phyloP scores from a whole-genome alignment of 345 rosid species.

The Sisymbrium altissimum region DNA sequence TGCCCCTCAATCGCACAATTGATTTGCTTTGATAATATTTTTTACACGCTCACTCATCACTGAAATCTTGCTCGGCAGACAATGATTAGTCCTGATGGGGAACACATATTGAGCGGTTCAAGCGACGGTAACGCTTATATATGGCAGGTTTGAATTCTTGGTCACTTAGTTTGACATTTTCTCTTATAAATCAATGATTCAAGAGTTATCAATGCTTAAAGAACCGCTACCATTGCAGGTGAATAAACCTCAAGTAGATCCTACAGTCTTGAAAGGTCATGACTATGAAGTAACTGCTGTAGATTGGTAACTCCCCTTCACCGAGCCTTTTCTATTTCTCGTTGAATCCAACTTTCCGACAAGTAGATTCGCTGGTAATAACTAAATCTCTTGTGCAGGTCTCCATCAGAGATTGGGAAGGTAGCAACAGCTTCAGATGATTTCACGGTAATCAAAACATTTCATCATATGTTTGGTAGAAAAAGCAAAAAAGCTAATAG shows the following conservation, averaged over 20 bases:
- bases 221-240: conserved; percentile 44
- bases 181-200: conserved; percentile 4
- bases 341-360: not conserved
- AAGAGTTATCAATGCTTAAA: not conserved
- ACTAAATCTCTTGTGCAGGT: conserved; percentile 47
- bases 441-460: conserved; percentile 51
- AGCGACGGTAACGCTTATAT: conserved; percentile 80
- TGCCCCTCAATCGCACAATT: not conserved
- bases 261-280: conserved; percentile 58
- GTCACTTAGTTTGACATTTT: not conserved
- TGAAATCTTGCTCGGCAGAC: conserved; percentile 46
- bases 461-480: not conserved
- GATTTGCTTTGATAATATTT: not conserved
- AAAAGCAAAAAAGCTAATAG: not conserved
- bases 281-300: conserved; percentile 88
- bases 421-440: conserved; percentile 86
- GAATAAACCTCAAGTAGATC: conserved; percentile 59
- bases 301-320: conserved; percentile 58
- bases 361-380: not conserved
- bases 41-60: not conserved
- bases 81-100: conserved; percentile 87
- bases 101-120: conserved; percentile 77
- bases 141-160: conserved; percentile 70
- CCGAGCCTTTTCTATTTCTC: not conserved
- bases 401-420: conserved; percentile 55